Conservation (phyloP, 352 stramenopile genomes). For the Pythium myriotylum region DNA sequence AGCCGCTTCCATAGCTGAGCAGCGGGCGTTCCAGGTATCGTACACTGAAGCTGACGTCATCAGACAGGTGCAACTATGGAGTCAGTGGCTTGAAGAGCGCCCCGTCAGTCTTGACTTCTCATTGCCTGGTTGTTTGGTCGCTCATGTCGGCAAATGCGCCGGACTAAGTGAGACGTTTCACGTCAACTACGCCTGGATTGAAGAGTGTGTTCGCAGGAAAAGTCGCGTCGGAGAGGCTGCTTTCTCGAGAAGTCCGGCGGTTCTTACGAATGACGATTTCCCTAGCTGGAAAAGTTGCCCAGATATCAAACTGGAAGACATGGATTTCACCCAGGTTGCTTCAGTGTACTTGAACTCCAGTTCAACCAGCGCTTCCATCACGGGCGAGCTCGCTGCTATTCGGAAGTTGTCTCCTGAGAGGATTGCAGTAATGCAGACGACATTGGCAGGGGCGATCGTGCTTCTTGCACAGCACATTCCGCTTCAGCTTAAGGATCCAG, state of each 20-base stretch:
- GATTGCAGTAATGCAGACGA: slow-evolving; percentile 54
- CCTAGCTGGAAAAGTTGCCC: slow-evolving; percentile 24
- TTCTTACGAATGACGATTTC: not conserved
- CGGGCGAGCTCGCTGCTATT: slow-evolving; percentile 24
- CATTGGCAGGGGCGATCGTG: slow-evolving; percentile 61
- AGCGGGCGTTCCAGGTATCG: slow-evolving; percentile 47
- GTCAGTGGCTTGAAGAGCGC: slow-evolving; percentile 38
- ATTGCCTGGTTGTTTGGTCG: slow-evolving; percentile 60
- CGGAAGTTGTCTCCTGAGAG: slow-evolving; percentile 38
- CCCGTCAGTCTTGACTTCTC: slow-evolving; percentile 41
- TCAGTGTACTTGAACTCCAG: slow-evolving; percentile 21
- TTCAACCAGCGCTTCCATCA: slow-evolving; percentile 1
- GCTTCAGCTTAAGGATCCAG: slow-evolving; percentile 55
- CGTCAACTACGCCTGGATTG: slow-evolving; percentile 82
- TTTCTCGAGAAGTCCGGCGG: slow-evolving; percentile 17
- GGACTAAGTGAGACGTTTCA: slow-evolving; percentile 58
- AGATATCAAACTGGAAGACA: slow-evolving; percentile 24
- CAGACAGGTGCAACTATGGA: slow-evolving; percentile 45
- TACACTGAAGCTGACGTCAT: slow-evolving; percentile 51
- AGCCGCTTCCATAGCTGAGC: slow-evolving; percentile 26
- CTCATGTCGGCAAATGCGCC: slow-evolving; percentile 52
- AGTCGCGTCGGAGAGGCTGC: slow-evolving; percentile 52
- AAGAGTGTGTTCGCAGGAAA: slow-evolving; percentile 72
- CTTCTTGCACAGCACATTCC: slow-evolving; percentile 79
- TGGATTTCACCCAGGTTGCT: slow-evolving; percentile 9